These are phyloP conservation scores for Oenanthe javanica DNA, from an alignment of 140 eudicot species.

Conservation along the genomic window DNA sequence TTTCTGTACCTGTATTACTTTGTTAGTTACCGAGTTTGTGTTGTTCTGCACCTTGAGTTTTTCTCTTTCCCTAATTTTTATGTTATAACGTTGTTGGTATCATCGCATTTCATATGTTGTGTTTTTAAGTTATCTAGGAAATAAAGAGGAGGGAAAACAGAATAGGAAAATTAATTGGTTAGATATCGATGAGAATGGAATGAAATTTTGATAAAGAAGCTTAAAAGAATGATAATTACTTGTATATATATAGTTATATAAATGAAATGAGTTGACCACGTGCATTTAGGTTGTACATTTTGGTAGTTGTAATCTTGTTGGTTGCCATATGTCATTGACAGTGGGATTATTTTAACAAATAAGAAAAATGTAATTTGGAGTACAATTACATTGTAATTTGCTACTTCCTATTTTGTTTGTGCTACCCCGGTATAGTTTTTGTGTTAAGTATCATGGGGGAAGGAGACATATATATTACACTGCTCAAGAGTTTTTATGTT, in stretches of 20 bases:
- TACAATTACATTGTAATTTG: neutral
- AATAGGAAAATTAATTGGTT: neutral
- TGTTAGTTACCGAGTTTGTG: no score
- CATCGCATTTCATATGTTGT: no score
- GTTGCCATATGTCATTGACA: neutral
- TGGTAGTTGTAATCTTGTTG: no score
- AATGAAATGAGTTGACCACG: neutral
- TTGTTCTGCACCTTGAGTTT: neutral
- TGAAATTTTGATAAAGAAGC: neutral
- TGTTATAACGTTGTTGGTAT: neutral
- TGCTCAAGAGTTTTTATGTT: neutral
- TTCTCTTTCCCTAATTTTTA: neutral
- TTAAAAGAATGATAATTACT: no score
- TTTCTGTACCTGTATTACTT: no score
- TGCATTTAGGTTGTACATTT: neutral
- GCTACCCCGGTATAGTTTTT: neutral
- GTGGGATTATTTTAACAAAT: neutral
- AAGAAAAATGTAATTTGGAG: neutral
- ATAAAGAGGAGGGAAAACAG: neutral
- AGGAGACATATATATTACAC: neutral
- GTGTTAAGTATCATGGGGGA: neutral
- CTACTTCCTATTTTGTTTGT: neutral
- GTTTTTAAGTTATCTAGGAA: neutral
- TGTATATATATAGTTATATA: no score
- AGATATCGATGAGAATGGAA: neutral